Evolutionary conservation across 108 stramenopile species (phyloP).

Genomic region (Craspedostauros australis): DNA sequence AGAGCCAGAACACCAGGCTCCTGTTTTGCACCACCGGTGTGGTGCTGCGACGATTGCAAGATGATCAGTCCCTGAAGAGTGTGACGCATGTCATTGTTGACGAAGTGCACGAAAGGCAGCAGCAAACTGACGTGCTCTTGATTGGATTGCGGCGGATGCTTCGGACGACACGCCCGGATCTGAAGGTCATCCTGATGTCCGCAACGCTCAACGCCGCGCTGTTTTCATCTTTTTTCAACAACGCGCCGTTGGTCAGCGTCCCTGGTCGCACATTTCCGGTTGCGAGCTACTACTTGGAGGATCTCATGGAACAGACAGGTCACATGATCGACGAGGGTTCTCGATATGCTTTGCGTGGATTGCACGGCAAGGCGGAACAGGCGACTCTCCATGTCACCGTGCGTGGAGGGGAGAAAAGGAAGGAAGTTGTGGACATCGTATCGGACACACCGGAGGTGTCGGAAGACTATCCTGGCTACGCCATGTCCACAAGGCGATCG

Average conservation of each 20-base stretch:
- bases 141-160: conserved; percentile 74
- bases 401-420: conserved; percentile 56
- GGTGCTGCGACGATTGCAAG: conserved; percentile 86
- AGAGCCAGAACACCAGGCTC: conserved; percentile 61
- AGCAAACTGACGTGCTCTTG: conserved; percentile 83
- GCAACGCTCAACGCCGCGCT: conserved; percentile 83
- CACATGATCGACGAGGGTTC: conserved; percentile 80
- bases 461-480: conserved; percentile 49
- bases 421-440: conserved; percentile 46
- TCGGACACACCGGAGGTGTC: conserved; percentile 28
- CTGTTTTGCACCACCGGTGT: conserved; percentile 96
- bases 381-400: conserved; percentile 47
- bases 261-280: conserved; percentile 86
- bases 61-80: conserved; percentile 66
- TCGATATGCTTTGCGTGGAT: conserved; percentile 42
- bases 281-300: conserved; percentile 67
- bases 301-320: conserved; percentile 75
- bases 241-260: conserved; percentile 66
- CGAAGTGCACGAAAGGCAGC: conserved; percentile 89
- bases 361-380: conserved; percentile 14
- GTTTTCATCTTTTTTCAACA: conserved; percentile 65
- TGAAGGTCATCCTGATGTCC: conserved; percentile 85
- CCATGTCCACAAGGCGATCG: conserved; percentile 50
- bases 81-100: conserved; percentile 93
- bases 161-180: conserved; percentile 41